Conservation (phyloP, 257 asterid species). For the Ajuga chamaepitys region DNA sequence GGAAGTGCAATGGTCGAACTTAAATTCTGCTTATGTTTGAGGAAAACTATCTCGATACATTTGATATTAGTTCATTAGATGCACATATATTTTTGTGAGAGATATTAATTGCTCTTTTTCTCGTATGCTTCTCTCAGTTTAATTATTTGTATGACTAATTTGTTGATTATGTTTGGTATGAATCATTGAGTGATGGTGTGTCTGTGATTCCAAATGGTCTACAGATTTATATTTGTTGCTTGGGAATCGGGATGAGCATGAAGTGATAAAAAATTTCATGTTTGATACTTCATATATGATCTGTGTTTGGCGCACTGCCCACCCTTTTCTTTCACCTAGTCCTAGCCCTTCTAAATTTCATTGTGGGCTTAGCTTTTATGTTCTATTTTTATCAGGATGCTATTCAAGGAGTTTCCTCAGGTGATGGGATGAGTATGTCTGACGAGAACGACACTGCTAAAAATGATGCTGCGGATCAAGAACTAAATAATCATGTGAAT, state of each 20-base stretch:
- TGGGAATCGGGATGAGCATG: not conserved
- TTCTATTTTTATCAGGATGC: conserved; percentile 30
- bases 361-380: not conserved
- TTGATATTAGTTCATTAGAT: not conserved
- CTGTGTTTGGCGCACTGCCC: not conserved
- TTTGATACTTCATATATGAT: not conserved
- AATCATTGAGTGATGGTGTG: not conserved
- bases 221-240: not conserved
- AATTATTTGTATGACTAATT: not conserved
- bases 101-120: not conserved
- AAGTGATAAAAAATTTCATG: not conserved
- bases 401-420: conserved; percentile 26
- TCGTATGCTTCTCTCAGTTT: not conserved
- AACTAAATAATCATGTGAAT: not conserved
- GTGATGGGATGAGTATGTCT: conserved; percentile 9
- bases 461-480: conserved; percentile 18
- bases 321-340: not conserved
- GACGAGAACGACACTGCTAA: conserved; percentile 17
- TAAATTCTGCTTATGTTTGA: not conserved
- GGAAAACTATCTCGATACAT: not conserved
- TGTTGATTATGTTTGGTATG: conserved; percentile 5
- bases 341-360: conserved; percentile 3
- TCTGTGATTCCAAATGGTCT: not conserved
- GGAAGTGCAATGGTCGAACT: not conserved
- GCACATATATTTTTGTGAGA: not conserved